Evolutionary conservation across 805 yeast genomes (phyloP).

Genomic region (Helenozyma rhizophorensis): DNA sequence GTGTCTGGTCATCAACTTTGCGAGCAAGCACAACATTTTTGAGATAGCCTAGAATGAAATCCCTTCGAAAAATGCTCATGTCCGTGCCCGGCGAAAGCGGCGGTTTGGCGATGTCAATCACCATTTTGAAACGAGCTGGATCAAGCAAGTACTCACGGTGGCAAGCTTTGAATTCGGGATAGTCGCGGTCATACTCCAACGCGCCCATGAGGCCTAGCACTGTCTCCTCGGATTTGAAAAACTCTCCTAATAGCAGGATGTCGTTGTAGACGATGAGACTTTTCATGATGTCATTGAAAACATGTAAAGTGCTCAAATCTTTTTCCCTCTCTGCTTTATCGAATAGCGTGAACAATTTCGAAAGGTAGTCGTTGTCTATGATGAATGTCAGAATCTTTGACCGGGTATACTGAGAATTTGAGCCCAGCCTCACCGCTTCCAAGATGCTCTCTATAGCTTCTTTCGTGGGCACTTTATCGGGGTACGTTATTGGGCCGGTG

Average conservation of each 20-base stretch:
- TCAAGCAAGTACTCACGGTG: slow-evolving; percentile 62
- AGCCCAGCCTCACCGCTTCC: slow-evolving; percentile 54
- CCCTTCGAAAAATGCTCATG: slow-evolving; percentile 55
- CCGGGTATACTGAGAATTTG: slow-evolving; percentile 59
- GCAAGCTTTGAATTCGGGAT: slow-evolving; percentile 74
- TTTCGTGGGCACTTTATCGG: slow-evolving; percentile 46
- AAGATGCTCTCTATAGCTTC: slow-evolving; percentile 51
- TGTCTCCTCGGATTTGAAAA: slow-evolving; percentile 28
- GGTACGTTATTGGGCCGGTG: slow-evolving; percentile 74
- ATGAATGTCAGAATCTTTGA: slow-evolving; percentile 56
- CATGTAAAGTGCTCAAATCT: slow-evolving; percentile 53
- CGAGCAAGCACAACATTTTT: slow-evolving; percentile 86
- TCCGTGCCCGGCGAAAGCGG: slow-evolving; percentile 34
- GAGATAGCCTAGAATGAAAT: slow-evolving; percentile 73
- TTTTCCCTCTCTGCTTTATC: slow-evolving; percentile 50
- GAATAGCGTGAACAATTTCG: slow-evolving; percentile 49
- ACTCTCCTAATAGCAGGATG: slow-evolving; percentile 27
- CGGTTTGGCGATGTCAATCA: slow-evolving; percentile 52
- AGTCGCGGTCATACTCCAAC: slow-evolving; percentile 84
- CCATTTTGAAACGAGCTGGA: slow-evolving; percentile 63
- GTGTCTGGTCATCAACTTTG: slow-evolving; percentile 74
- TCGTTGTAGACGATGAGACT: slow-evolving; percentile 71
- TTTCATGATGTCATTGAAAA: slow-evolving; percentile 71
- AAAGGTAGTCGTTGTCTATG: slow-evolving; percentile 48
- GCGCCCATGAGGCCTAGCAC: slow-evolving; percentile 64